Evolutionary conservation across 1,284 basidiomycete species (phyloP), one percentile per base, ranked within the genome.

Genomic region (Ceratobasidium theobromae): DNA sequence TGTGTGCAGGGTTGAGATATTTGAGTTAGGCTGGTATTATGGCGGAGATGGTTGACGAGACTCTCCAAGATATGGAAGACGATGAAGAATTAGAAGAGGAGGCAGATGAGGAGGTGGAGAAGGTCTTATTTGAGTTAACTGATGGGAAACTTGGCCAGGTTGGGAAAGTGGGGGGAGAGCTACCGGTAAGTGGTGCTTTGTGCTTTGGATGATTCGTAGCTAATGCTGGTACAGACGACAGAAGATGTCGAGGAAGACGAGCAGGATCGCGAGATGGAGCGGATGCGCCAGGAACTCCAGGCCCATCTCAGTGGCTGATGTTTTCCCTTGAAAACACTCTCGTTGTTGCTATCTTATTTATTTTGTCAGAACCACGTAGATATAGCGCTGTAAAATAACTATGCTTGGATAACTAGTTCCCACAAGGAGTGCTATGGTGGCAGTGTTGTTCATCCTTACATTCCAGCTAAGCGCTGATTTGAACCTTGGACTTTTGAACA

Each of bases 71-170:
- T 16, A 81, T 93, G 75, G 89, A 93, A 8, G 95, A 97, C 69
- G 95, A 97, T 60, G 94, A 96, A 69, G 95, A 95, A 71, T 76
- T 99, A 53, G 94, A 97, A 73, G 95, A 96, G 72, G 97, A 99
- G 77, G 97, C 97, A 0, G 93, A 98, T 73, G 93, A 86, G 21
- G 97, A 99, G 74, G 93, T 99, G 11, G 96, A 99, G 76, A 98
- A 96, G 75, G 93, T 99, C 2, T 76, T 99, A 41, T 98, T 89
- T 72, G 93, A 98, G 69, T 82, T 99, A 68, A 99, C 97, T 4
- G 89, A 98, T 72, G 97, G 96, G 69, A 98, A 98, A 78, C 81
- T 98, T 3, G 95, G 94, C 4, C 85, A 90, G 75, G 89, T 85
- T 53, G 91, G 89, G 5, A 77, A 83, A 28, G 91, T 89, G 53